Conservation (phyloP, 768 basidiomycete species). For the Kwoniella botswanensis region DNA sequence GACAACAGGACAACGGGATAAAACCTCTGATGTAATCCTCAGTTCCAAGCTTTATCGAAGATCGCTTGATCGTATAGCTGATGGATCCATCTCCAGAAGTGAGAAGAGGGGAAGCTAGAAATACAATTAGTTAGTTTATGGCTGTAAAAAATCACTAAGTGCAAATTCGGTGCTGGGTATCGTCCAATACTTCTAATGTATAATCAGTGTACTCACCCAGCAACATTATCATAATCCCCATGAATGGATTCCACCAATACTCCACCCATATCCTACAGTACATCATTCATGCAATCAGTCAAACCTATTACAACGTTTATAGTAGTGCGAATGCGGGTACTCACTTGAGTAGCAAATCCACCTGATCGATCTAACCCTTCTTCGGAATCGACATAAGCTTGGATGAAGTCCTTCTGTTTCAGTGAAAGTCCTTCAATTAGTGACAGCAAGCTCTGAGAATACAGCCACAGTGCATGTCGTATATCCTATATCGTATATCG, state of each 20-base stretch:
- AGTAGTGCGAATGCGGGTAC: conserved; percentile 23
- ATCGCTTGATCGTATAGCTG: conserved; percentile 49
- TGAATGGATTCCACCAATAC: conserved; percentile 81
- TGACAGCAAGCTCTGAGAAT: too few relatives aligned
- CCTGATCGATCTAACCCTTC: conserved; percentile 89
- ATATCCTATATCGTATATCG: too few relatives aligned
- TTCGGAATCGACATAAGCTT: conserved; percentile 81
- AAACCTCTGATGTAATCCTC: too few relatives aligned
- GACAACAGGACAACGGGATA: too few relatives aligned
- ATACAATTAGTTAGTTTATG: neutral
- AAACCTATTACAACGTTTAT: too few relatives aligned
- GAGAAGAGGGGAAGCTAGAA: conserved; percentile 76
- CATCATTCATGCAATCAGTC: too few relatives aligned
- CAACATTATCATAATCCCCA: conserved; percentile 87
- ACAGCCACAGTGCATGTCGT: too few relatives aligned
- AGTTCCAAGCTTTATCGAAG: conserved; percentile 50
- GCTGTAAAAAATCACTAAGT: too few relatives aligned
- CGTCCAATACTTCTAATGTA: too few relatives aligned
- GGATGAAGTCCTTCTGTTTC: conserved; percentile 61
- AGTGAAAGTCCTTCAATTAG: neutral
- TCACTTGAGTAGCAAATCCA: conserved; percentile 90
- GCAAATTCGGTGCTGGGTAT: neutral
- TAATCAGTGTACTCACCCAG: conserved; percentile 60
- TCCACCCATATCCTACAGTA: conserved; percentile 69
- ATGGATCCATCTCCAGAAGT: conserved; percentile 57